Conservation (phyloP, 1,284 basidiomycete species). For the Ceratobasidium sp. region DNA sequence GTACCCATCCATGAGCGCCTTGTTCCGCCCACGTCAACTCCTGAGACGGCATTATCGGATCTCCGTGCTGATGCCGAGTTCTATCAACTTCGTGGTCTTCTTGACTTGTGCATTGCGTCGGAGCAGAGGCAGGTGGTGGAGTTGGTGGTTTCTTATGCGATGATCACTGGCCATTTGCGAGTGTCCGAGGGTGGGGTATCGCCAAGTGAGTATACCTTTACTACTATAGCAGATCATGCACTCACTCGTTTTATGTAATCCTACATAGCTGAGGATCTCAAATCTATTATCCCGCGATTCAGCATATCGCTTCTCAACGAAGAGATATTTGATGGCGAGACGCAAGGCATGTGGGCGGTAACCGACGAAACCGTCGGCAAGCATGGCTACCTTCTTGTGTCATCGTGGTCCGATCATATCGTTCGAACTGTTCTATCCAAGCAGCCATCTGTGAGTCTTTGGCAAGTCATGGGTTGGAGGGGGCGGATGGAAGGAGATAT, state of each 20-base stretch:
- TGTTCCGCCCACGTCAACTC: not conserved
- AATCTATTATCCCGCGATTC: not conserved
- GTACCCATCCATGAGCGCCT: not conserved
- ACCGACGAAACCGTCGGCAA: not conserved
- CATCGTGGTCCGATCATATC: not conserved
- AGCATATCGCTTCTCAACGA: not conserved
- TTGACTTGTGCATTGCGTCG: not conserved
- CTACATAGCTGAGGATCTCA: constrained; percentile 4
- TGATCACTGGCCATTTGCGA: not conserved
- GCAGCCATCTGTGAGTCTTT: not conserved
- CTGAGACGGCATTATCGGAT: not conserved
- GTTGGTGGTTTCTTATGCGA: not conserved
- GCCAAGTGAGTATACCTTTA: not conserved
- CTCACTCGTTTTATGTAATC: not conserved
- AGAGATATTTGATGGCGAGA: not conserved
- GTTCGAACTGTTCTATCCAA: not conserved
- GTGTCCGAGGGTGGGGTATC: not conserved
- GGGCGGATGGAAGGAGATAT: not conserved
- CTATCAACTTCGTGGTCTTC: not conserved
- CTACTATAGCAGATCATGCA: not conserved
- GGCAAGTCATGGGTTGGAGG: constrained; percentile 11
- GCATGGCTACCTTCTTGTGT: not conserved
- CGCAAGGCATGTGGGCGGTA: not conserved
- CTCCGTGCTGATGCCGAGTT: not conserved
- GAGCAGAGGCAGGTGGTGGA: not conserved